These are phyloP conservation scores for Ajuga reptans DNA, from an alignment of 305 asterid genomes.

Conservation along the genomic window DNA sequence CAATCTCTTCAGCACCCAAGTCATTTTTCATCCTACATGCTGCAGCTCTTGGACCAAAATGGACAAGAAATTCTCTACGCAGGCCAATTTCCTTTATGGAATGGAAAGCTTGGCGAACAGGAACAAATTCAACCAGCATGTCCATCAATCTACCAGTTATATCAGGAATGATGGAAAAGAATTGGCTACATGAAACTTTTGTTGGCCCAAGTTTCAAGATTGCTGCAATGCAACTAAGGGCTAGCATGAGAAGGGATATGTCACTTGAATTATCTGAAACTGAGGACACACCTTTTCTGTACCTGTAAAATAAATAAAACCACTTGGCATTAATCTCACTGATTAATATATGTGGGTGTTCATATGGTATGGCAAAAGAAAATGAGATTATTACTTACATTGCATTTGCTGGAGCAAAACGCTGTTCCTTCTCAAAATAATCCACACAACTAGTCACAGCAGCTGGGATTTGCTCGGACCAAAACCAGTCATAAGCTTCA, in stretches of 20 bases:
- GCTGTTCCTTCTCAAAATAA: slow-evolving; percentile 66
- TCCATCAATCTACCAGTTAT: slow-evolving; percentile 88
- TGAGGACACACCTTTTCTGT: slow-evolving; percentile 39
- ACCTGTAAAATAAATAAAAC: slow-evolving; percentile 43
- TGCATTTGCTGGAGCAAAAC: slow-evolving; percentile 58
- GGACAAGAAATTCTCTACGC: slow-evolving; percentile 82
- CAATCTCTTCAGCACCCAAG: slow-evolving; percentile 64
- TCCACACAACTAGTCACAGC: slow-evolving; percentile 61
- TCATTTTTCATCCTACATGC: slow-evolving; percentile 51
- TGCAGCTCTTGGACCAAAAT: slow-evolving; percentile 95
- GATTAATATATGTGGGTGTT: background rate
- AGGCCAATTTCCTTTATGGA: slow-evolving; percentile 69
- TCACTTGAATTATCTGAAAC: slow-evolving; percentile 57
- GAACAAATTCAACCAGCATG: slow-evolving; percentile 69
- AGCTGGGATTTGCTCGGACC: slow-evolving; percentile 79
- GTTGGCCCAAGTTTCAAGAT: slow-evolving; percentile 87
- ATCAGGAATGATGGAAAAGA: slow-evolving; percentile 66
- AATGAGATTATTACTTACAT: slow-evolving; percentile 44
- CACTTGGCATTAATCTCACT: slow-evolving; percentile 13
- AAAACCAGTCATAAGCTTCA: slow-evolving; percentile 74
- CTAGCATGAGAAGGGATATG: slow-evolving; percentile 74
- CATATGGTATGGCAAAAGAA: slow-evolving; percentile 15
- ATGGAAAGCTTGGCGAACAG: slow-evolving; percentile 64
- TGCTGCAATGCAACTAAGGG: slow-evolving; percentile 81
- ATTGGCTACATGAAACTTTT: slow-evolving; percentile 77